Evolutionary conservation across 1,284 basidiomycete species (phyloP), one percentile per base, ranked within the genome.

Genomic region (Vanrija humicola): DNA sequence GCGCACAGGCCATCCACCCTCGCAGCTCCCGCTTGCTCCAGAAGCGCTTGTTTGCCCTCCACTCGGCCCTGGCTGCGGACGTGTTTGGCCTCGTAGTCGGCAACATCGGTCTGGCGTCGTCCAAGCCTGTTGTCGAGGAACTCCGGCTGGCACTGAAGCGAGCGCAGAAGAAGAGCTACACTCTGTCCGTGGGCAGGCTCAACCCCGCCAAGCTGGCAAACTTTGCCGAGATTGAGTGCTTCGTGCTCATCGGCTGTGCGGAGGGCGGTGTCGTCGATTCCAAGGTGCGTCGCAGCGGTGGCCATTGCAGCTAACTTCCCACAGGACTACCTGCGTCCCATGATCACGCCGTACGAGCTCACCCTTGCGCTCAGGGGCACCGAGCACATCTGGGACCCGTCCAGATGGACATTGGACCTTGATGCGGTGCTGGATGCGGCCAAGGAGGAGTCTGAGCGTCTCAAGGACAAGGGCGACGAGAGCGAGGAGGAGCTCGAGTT

Each of bases 171-270:
- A 97, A 96, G 72, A 86, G 84, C 60, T 99, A 98, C 74, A 97
- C 95, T 0, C 86, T 98, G 65, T 90, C 86, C 48, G 95, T 98
- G 0, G 96, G 96, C 29, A 93, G 97, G 75, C 82, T 97, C 54
- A 97, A 92, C 66, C 95, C 95, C 0, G 85, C 93, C 16, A 98
- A 98, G 70, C 80, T 99, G 34, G 95, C 88, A 12, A 98, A 98
- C 72, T 98, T 98, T 73, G 83, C 90, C 66, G 94, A 98, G 73
- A 87, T 99, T 49, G 95, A 98, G 70, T 94, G 92, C 67, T 98
- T 94, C 67, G 87, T 98, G 6, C 81, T 98, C 55, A 87, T 97
- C 1, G 94, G 94, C 0, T 98, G 95, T 75, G 87, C 88, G 0
- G 95, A 98, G 72, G 95, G 95, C 65, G 91, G 89, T 48, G 74